A percentile compares a stretch with the other conserved stretches of the same genome.
phyloP scores from a whole-genome alignment of 495 filamentous ascomycete genomes.

The Sabuloglossum arenarium region DNA sequence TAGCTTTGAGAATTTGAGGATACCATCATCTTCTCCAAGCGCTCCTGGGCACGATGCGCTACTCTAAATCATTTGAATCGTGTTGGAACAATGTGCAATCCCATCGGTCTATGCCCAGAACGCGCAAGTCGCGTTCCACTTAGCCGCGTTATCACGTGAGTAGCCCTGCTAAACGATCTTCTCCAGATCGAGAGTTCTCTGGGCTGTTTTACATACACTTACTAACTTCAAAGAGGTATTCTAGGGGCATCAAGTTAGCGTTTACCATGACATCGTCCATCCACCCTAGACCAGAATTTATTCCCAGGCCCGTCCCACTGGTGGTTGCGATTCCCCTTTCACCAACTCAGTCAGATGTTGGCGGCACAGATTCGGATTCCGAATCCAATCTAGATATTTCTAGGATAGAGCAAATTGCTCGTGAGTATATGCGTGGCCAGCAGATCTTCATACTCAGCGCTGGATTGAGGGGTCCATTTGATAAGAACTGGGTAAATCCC shows the following conservation, averaged over 20 bases:
- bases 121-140: too few relatives aligned
- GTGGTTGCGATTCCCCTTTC: constrained; percentile 22
- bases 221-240: too few relatives aligned
- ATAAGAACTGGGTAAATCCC: constrained; percentile 41
- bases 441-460: constrained; percentile 39
- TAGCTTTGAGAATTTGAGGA: too few relatives aligned
- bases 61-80: too few relatives aligned
- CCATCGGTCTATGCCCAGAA: too few relatives aligned
- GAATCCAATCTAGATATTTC: constrained; percentile 29
- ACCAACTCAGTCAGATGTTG: constrained; percentile 19
- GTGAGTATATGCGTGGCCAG: constrained; percentile 35
- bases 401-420: constrained; percentile 38
- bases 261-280: constrained; percentile 1
- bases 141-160: too few relatives aligned
- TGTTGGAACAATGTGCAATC: too few relatives aligned
- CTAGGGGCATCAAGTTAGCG: neutral
- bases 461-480: constrained; percentile 39
- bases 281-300: constrained; percentile 7
- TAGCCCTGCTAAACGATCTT: too few relatives aligned
- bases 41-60: too few relatives aligned
- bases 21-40: too few relatives aligned
- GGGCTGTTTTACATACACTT: too few relatives aligned
- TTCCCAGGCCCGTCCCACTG: constrained; percentile 20
- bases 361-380: constrained; percentile 34
- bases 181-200: too few relatives aligned